Evolutionary conservation across 192 early-diverging fungal species (phyloP).

Genomic region (Coemansia reversa): DNA sequence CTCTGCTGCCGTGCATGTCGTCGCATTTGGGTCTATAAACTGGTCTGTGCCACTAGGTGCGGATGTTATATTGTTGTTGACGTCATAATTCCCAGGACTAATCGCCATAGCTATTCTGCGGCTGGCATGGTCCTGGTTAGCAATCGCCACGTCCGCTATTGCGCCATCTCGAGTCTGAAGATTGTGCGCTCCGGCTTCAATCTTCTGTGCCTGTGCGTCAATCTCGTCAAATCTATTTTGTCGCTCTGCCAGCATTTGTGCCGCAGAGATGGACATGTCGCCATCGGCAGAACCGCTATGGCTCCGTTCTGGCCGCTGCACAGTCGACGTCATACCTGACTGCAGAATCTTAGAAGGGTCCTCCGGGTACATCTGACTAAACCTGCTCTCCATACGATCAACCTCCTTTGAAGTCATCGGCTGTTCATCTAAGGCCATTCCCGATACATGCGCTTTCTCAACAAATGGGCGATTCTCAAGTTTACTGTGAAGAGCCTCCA

Average conservation of each 20-base stretch:
- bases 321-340: not conserved
- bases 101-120: slow-evolving; percentile 3
- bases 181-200: slow-evolving; percentile 18
- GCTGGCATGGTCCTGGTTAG: slow-evolving; percentile 1
- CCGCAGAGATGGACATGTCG: not conserved
- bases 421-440: not conserved
- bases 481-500: slow-evolving; percentile 25
- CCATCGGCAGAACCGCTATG: not conserved
- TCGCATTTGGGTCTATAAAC: slow-evolving; percentile 24
- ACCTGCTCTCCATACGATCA: slow-evolving; percentile 44
- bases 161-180: not conserved
- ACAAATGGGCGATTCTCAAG: slow-evolving; percentile 31
- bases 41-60: slow-evolving; percentile 10
- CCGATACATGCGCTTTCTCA: slow-evolving; percentile 8
- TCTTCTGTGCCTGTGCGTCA: slow-evolving; percentile 36
- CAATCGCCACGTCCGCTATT: not conserved
- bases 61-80: slow-evolving; percentile 3
- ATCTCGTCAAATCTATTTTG: slow-evolving; percentile 39
- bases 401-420: slow-evolving; percentile 43
- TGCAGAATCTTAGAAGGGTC: slow-evolving; percentile 11
- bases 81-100: slow-evolving; percentile 12
- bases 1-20: slow-evolving; percentile 33
- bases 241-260: slow-evolving; percentile 17
- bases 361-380: slow-evolving; percentile 41
- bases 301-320: not conserved